Percentiles rank a stretch among this genome's conserved stretches.
Conservation (phyloP, 495 filamentous ascomycete species). For the Aeminium ludgeri region DNA sequence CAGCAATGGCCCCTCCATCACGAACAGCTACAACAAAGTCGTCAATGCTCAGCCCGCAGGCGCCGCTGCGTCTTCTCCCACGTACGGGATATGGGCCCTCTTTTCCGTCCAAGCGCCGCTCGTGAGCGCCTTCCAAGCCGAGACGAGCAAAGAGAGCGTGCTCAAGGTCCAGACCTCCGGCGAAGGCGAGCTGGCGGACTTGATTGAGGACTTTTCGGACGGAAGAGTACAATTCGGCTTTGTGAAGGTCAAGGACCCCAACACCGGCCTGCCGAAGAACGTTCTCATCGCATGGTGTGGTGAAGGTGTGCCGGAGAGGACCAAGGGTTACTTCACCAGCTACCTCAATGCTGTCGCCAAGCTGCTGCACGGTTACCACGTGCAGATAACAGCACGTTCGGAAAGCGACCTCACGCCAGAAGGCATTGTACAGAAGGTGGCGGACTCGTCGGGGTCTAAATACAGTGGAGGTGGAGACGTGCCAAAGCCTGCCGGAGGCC, state of each 20-base stretch:
- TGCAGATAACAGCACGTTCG: conserved; percentile 88
- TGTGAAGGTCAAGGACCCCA: conserved; percentile 88
- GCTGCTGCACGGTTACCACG: conserved; percentile 88
- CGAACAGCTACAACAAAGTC: conserved; percentile 77
- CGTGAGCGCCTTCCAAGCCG: conserved; percentile 74
- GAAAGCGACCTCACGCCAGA: conserved; percentile 76
- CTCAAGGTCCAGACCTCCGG: conserved; percentile 86
- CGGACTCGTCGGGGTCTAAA: conserved; percentile 87
- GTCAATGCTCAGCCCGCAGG: conserved; percentile 55
- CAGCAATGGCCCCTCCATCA: conserved; percentile 77
- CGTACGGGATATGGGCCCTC: conserved; percentile 73
- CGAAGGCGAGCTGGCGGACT: conserved; percentile 82
- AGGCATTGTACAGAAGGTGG: conserved; percentile 79
- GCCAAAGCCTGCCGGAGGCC: conserved; percentile 25
- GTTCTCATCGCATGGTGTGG: conserved; percentile 95
- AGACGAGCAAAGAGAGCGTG: conserved; percentile 76
- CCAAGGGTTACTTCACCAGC: conserved; percentile 95
- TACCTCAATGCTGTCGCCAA: conserved; percentile 78
- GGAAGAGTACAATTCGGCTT: conserved; percentile 94
- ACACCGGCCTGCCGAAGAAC: conserved; percentile 78
- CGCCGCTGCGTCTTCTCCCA: conserved; percentile 45
- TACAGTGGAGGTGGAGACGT: conserved; percentile 51
- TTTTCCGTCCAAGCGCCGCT: conserved; percentile 84
- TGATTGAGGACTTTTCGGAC: conserved; percentile 96
- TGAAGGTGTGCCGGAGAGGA: conserved; percentile 92